Percentiles rank a stretch among this genome's conserved stretches.
These are phyloP conservation scores for Rhizopus arrhizus DNA, from an alignment of 371 early-diverging fungal genomes.

Conservation along the genomic window DNA sequence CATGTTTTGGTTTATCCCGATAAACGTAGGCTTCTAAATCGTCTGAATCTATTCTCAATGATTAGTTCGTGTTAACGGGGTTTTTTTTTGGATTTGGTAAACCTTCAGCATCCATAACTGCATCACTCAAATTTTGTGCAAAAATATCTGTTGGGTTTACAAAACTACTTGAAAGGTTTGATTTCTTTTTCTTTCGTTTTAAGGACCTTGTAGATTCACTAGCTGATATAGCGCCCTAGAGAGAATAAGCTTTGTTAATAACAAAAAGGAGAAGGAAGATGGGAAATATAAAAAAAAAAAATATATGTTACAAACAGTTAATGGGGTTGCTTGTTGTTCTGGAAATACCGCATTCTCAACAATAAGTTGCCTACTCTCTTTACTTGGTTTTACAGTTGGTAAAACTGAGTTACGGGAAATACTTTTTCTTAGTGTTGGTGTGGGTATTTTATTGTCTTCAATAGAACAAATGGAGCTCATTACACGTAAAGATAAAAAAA, in stretches of 20 bases:
- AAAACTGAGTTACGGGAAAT: conserved; percentile 1
- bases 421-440: background rate
- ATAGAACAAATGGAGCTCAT: conserved; percentile 5
- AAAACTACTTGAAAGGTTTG: conserved; percentile 19
- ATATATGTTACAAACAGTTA: conserved; percentile 8
- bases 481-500: background rate
- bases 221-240: conserved; percentile 8
- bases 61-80: background rate
- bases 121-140: conserved; percentile 50
- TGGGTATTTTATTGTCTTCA: background rate
- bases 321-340: conserved; percentile 13
- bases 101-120: conserved; percentile 55
- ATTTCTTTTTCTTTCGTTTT: conserved; percentile 13
- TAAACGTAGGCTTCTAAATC: conserved; percentile 46
- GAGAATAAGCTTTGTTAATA: background rate
- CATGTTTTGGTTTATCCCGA: conserved; percentile 24
- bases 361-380: conserved; percentile 7
- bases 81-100: background rate
- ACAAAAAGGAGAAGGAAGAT: background rate
- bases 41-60: conserved; percentile 34
- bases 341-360: conserved; percentile 26
- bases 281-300: background rate
- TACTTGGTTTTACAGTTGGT: background rate
- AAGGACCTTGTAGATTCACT: conserved; percentile 26
- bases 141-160: conserved; percentile 46